Conservation (phyloP, 257 asterid species). For the Przewalskia tangutica region DNA sequence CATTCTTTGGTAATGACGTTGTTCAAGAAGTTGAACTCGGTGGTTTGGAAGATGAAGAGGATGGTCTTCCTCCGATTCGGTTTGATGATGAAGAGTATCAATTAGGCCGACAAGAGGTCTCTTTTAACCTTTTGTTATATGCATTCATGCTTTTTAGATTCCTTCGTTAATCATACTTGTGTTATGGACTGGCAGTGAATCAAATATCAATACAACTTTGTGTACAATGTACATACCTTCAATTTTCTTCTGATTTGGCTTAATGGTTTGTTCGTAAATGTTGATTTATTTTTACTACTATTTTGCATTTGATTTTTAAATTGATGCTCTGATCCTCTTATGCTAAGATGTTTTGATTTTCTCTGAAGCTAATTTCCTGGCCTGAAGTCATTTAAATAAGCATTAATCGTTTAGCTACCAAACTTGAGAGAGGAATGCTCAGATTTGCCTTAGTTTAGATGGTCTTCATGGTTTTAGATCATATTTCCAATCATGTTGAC, state of each 20-base stretch:
- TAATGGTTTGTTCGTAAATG: neutral
- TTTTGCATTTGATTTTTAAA: neutral
- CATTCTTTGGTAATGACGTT: conserved; percentile 66
- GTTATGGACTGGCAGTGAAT: neutral
- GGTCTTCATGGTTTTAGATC: neutral
- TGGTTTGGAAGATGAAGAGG: conserved; percentile 86
- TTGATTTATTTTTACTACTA: neutral
- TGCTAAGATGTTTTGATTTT: neutral
- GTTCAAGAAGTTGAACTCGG: conserved; percentile 92
- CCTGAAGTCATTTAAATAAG: neutral
- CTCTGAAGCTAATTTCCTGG: neutral
- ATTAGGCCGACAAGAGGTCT: conserved; percentile 72
- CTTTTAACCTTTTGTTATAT: neutral
- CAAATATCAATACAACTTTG: neutral
- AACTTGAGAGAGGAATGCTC: neutral
- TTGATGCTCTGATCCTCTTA: neutral
- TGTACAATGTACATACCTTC: neutral
- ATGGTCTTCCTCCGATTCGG: conserved; percentile 37
- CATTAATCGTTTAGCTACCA: neutral
- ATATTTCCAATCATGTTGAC: neutral
- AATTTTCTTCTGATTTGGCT: neutral
- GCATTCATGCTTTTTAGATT: neutral
- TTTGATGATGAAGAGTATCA: conserved; percentile 53
- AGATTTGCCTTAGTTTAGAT: neutral
- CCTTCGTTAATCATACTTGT: neutral